Conservation (phyloP, 2,329 filamentous ascomycete species). For the Penicillium sp. region DNA sequence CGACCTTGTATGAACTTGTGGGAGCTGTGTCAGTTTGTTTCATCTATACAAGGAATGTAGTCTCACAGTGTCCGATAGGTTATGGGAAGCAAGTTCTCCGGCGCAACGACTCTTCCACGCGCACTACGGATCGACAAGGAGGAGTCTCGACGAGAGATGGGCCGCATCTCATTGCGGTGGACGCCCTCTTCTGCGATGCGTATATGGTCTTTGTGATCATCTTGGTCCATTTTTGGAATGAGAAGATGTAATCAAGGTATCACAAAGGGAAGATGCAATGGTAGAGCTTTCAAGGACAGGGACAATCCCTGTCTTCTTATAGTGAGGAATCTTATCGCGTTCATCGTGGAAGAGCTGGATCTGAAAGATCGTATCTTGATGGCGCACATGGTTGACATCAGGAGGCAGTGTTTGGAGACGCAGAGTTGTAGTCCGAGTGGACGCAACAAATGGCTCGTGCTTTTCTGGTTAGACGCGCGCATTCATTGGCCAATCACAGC, state of each 20-base stretch:
- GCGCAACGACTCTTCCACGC: constrained; percentile 5
- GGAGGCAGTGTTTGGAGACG: not conserved
- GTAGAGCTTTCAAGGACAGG: not conserved
- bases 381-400: not conserved
- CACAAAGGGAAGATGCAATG: not conserved
- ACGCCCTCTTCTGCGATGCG: constrained; percentile 5
- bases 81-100: constrained; percentile 13
- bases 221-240: not conserved
- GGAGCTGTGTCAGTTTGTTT: not conserved
- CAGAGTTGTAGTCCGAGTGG: not conserved
- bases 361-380: not conserved
- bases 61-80: constrained; percentile 12
- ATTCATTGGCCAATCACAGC: not conserved
- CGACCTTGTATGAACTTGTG: constrained; percentile 4
- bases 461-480: not conserved
- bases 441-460: not conserved
- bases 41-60: not conserved
- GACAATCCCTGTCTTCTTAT: not conserved
- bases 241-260: not conserved
- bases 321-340: not conserved
- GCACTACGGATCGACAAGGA: constrained; percentile 8
- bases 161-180: not conserved
- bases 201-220: not conserved
- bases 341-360: not conserved
- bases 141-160: constrained; percentile 1